Base-by-base conservation (phyloP, 2,329 filamentous ascomycete genomes). In the Fusarium sp. region DNA sequence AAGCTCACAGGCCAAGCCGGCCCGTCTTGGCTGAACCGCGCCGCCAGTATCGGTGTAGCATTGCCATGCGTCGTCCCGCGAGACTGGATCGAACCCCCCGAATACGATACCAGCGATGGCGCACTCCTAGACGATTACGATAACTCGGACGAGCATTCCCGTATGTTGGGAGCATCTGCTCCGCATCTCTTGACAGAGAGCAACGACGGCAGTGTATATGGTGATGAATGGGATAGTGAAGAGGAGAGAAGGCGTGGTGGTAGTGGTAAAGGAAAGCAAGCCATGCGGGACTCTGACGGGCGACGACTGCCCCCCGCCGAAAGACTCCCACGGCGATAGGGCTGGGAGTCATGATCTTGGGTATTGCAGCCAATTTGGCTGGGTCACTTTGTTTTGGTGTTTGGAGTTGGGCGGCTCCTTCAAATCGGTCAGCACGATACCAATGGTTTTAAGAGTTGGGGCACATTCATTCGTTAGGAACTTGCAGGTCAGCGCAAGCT, bases 51-150 rank as follows among this genome's bases (percentile, higher is more conserved):
- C 72, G 94, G 94, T 43, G 89, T 95, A 61, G 93, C 93, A 14
- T 82, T 97, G 38, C 94, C 94, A 15, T 97, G 94, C 80, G 89
- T 97, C 22, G 94, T 97, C 56, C 94, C 94, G 14, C 88, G 89
- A 70, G 94, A 95, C 79, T 97, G 94, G 94, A 90, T 97, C 72
- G 90, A 92, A 54, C 92, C 94, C 59, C 94, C 94, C 2, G 94
- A 95, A 76, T 92, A 90, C 79, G 92, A 94, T 69, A 91, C 89
- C 17, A 91, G 90, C 37, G 92, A 94, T 70, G 93, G 92, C 69
- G 92, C 91, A 79, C 85, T 94, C 68, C 82, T 95, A 64, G 89
- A 91, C 40, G 87, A 88, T 60, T 86, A 89, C 66, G 85, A 87
- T 20, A 81, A 84, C 27, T 80, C 84, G 54, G 82, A 87, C 71